phyloP scores from a whole-genome alignment of 345 rosid species.

The Mallotus nudiflorus region DNA sequence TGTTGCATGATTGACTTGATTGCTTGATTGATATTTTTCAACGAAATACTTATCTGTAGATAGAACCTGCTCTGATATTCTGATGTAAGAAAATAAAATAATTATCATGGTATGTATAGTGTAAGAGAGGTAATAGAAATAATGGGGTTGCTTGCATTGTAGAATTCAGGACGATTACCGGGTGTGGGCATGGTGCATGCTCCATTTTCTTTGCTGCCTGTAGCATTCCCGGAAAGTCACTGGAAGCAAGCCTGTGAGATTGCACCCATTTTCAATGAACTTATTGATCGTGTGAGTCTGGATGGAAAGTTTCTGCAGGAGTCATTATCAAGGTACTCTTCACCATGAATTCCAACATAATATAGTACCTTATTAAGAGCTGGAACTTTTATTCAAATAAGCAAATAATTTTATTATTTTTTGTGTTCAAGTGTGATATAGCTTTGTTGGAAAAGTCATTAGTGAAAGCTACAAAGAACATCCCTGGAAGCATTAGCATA shows the following conservation, averaged over 20 bases:
- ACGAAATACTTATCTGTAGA: too few species aligned
- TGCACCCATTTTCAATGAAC: slow-evolving; percentile 90
- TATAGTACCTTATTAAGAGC: background rate
- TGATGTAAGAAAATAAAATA: too few species aligned
- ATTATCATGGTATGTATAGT: too few species aligned
- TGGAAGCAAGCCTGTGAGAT: slow-evolving; percentile 87
- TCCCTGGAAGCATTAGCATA: background rate
- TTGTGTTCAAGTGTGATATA: background rate
- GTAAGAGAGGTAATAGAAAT: background rate
- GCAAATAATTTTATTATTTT: background rate
- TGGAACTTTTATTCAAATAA: background rate
- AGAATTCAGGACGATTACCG: slow-evolving; percentile 87
- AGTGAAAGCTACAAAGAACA: background rate
- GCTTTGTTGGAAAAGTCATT: background rate
- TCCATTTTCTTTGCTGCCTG: slow-evolving; percentile 79
- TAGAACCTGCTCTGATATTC: too few species aligned
- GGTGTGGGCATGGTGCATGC: slow-evolving; percentile 96
- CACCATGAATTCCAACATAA: background rate
- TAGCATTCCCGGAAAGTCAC: slow-evolving; percentile 60
- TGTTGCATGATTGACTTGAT: background rate
- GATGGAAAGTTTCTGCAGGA: slow-evolving; percentile 87
- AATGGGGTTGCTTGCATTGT: slow-evolving; percentile 15
- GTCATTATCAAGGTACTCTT: slow-evolving; percentile 65
- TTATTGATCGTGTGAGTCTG: slow-evolving; percentile 91
- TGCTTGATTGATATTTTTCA: too few species aligned